Conservation (phyloP, 2,329 filamentous ascomycete species). For the Paecilomyces sp. region DNA sequence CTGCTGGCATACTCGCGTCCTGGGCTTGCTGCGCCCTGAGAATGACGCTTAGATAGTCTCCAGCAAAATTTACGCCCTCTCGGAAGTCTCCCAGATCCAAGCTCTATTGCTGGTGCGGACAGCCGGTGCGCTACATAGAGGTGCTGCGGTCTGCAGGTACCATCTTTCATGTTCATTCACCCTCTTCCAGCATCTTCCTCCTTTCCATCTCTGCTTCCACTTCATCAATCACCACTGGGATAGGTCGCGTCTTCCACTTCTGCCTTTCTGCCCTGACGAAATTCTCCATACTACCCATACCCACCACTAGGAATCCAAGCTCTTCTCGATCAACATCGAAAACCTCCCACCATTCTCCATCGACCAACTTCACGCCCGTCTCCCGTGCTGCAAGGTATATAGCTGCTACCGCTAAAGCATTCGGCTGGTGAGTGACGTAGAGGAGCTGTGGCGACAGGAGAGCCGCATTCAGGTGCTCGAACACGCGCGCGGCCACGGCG, state of each 20-base stretch:
- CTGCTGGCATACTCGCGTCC: background rate
- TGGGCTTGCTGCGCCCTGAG: background rate
- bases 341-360: conserved; percentile 92
- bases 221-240: conserved; percentile 53
- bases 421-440: conserved; percentile 87
- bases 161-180: conserved; percentile 23
- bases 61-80: background rate
- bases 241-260: conserved; percentile 45
- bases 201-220: conserved; percentile 56
- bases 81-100: background rate
- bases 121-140: background rate
- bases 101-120: background rate
- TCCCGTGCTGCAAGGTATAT: conserved; percentile 87
- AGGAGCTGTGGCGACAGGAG: conserved; percentile 81
- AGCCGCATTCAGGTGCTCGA: conserved; percentile 79
- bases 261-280: conserved; percentile 57
- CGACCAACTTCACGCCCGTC: conserved; percentile 67
- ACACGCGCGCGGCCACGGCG: conserved; percentile 55
- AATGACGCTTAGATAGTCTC: background rate
- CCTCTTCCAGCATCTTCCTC: conserved; percentile 35
- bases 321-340: conserved; percentile 95
- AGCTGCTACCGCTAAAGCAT: conserved; percentile 74
- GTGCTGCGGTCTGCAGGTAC: background rate
- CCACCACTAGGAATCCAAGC: conserved; percentile 85
- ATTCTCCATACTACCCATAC: conserved; percentile 68